Evolutionary conservation across 352 stramenopile species (phyloP), one percentile per base, ranked within the genome.

Genomic region (Pythium monospermum): DNA sequence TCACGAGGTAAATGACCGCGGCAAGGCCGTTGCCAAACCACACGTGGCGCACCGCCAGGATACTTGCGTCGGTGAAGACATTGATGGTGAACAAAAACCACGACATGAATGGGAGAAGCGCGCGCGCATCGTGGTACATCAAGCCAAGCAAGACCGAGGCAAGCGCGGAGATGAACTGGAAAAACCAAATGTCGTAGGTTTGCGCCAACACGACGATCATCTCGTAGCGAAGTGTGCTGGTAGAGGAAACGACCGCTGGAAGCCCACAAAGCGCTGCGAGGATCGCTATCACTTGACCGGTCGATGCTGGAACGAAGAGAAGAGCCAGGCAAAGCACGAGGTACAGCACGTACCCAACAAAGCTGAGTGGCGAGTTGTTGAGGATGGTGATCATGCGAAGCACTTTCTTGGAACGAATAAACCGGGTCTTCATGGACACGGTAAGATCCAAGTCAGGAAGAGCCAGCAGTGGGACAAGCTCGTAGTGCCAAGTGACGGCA

Each of bases 111-210:
- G 25, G 1, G 7, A 54, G 3, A 1, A 54, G 19, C 2, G 15
- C 11, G 16, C 47, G 47, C n/a, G 25, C 8, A 12, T 54, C 47
- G 11, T 39, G 18, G 5, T 47, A 12, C 16, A 30, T n/a, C 27
- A 38, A 5, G n/a, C 11, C 6, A 10, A 27, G 5, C 13, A 49
- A 13, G n/a, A 16, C n/a, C 19, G 42, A 16, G 10, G 12, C 42
- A 21, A 42, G 23, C 21, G 45, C 26, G 1, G 32, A 43, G 1
- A 71, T 59, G 22, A 53, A 46, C 33, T 58, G 53, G 33, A 73
- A 75, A 44, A 71, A 76, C 66, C 59, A 75, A 35, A 76, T 70
- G 23, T 78, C 66, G 38, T 75, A 78, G 1, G 63, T 75, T 22
- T 51, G 47, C 7, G 51, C 30, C 13, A 76, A 40, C 2, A 71